phyloP scores from a whole-genome alignment of 179 eudicot genomes.

The Spinacia oleracea region DNA sequence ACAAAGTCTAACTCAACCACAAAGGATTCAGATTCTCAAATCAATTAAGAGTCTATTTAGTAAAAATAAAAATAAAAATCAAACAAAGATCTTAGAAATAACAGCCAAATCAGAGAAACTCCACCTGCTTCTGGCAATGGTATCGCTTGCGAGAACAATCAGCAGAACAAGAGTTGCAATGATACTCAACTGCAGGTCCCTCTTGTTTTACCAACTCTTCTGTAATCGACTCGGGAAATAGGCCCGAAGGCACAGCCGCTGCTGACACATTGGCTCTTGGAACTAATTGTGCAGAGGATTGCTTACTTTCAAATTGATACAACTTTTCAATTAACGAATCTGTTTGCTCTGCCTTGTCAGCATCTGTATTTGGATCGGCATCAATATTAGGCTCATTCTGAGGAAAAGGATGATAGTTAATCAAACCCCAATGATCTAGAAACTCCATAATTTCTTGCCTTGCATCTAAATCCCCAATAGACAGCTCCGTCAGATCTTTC shows the following conservation, averaged over 20 bases:
- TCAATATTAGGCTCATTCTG: conserved; percentile 33
- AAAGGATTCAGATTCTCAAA: not conserved
- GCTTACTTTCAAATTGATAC: conserved; percentile 66
- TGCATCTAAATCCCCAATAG: conserved; percentile 70
- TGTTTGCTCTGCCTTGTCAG: conserved; percentile 37
- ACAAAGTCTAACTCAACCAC: not conserved
- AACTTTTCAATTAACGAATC: conserved; percentile 64
- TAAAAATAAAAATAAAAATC: not conserved
- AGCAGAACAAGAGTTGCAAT: conserved; percentile 96
- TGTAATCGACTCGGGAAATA: conserved; percentile 73
- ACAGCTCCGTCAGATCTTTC: conserved; percentile 69
- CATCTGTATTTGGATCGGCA: conserved; percentile 38
- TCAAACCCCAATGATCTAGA: conserved; percentile 96
- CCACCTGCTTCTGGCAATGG: conserved; percentile 97
- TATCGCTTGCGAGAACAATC: conserved; percentile 98
- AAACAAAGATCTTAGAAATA: conserved; percentile 1
- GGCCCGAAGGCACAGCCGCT: conserved; percentile 53
- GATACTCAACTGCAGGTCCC: conserved; percentile 95
- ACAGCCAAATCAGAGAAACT: conserved; percentile 26
- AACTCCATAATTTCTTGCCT: conserved; percentile 92
- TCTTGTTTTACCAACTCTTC: conserved; percentile 80
- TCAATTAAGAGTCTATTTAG: not conserved
- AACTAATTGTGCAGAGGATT: conserved; percentile 40
- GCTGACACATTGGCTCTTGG: conserved; percentile 44
- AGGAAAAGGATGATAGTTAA: conserved; percentile 87